phyloP scores from a whole-genome alignment of 192 early-diverging fungal species.

The Allomyces macrogynus region DNA sequence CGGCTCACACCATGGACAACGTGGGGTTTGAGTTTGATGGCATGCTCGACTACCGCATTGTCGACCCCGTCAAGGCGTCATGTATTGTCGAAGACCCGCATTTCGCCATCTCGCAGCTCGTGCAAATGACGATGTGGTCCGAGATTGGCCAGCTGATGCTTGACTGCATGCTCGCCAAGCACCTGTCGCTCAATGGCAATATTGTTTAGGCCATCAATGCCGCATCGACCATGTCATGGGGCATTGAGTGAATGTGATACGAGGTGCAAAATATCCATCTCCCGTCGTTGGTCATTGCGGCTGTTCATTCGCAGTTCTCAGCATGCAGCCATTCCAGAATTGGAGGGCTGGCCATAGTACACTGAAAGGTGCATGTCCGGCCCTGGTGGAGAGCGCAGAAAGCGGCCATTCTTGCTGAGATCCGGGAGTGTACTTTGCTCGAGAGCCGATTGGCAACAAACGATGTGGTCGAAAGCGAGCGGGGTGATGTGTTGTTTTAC shows the following conservation, averaged over 20 bases:
- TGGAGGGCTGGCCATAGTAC: too few relatives aligned
- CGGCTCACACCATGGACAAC: slow-evolving; percentile 43
- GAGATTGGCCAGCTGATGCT: slow-evolving; percentile 97
- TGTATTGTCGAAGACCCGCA: slow-evolving; percentile 89
- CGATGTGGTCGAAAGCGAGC: too few relatives aligned
- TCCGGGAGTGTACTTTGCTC: too few relatives aligned
- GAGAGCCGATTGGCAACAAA: too few relatives aligned
- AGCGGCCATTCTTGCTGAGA: too few relatives aligned
- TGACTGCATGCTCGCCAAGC: slow-evolving; percentile 82
- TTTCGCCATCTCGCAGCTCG: slow-evolving; percentile 86
- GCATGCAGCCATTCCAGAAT: slow-evolving; percentile 80
- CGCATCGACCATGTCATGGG: slow-evolving; percentile 87
- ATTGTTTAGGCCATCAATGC: slow-evolving; percentile 88
- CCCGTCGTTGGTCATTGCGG: slow-evolving; percentile 76
- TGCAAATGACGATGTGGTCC: slow-evolving; percentile 97
- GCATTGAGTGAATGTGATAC: slow-evolving; percentile 84
- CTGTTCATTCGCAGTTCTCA: slow-evolving; percentile 97
- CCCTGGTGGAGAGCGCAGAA: too few relatives aligned
- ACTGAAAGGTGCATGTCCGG: too few relatives aligned
- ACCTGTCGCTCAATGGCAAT: slow-evolving; percentile 73
- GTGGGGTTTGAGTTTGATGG: slow-evolving; percentile 90
- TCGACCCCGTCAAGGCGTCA: slow-evolving; percentile 27
- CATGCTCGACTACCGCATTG: slow-evolving; percentile 70
- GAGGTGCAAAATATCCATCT: slow-evolving; percentile 93
- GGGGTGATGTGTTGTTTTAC: too few relatives aligned